Evolutionary conservation across 108 stramenopile genomes (phyloP), one percentile per base, ranked within the genome.

Genomic region (Bacterosira constricta): DNA sequence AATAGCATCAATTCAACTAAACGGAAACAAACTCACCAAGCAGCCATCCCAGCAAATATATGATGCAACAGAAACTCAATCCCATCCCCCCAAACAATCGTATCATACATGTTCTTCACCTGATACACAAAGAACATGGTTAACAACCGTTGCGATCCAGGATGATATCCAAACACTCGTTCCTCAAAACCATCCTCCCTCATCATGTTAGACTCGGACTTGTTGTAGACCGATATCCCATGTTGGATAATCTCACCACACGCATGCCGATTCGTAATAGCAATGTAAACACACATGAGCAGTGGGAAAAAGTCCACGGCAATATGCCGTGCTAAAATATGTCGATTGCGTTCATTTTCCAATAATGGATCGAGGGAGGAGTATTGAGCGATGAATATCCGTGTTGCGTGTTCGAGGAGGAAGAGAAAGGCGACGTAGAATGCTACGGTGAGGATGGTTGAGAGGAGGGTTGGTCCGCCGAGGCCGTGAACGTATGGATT

Each of bases 21-120:
- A n/a, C n/a, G n/a, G n/a, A n/a, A 12, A 5, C 25, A 25, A 13
- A 50, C 64, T 66, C 37, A 66, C 83, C 85, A 92, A 6, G 88
- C 83, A 5, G 86, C 88, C n/a, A 63, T 39, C 2, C 91, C 78
- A 5, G 87, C 75, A 17, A 91, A 62, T 20, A 91, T 56, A 65
- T 95, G 94, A 67, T 95, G 94, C 25, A 83, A 49, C 45, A 95
- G 72, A 68, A 88, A 95, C 58, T 88, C 87, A 21, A 77, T 69
- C 18, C 94, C 94, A 58, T 95, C 94, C 45, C 83, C 73, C 94
- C 94, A 95, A 26, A 84, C 65, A 23, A 93, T 77, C 11, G 84
- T 83, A 76, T 95, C 94, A 59, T 81, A 84, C 55, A 90, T 68
- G 53, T 95, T 95, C 72, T 95, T 95, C 36, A 90, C 50, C 66